These are phyloP conservation scores for Yamadazyma akitaensis DNA, from an alignment of 805 yeast species.

Conservation along the genomic window DNA sequence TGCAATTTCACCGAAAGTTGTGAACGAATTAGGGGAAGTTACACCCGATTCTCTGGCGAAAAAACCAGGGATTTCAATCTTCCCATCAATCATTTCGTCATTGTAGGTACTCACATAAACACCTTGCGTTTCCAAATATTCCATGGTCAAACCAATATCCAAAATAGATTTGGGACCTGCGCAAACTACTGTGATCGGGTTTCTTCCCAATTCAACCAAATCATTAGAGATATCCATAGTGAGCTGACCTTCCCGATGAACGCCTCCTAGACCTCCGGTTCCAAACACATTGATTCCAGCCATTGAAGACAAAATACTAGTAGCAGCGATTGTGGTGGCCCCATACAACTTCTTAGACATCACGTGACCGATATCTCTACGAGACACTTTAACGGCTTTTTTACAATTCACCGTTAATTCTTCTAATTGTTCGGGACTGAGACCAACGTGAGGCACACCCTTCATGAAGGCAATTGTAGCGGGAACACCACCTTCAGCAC, in stretches of 20 bases:
- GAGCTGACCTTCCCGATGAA: slow-evolving; percentile 70
- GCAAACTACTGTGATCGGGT: slow-evolving; percentile 87
- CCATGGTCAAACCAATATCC: slow-evolving; percentile 78
- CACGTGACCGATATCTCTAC: slow-evolving; percentile 74
- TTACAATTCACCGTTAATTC: slow-evolving; percentile 41
- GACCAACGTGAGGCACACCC: slow-evolving; percentile 73
- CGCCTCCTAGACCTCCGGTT: slow-evolving; percentile 94
- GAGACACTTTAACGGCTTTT: slow-evolving; percentile 60
- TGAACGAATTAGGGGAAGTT: slow-evolving; percentile 62
- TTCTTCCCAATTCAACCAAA: slow-evolving; percentile 75
- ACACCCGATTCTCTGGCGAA: slow-evolving; percentile 76
- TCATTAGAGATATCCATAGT: slow-evolving; percentile 87
- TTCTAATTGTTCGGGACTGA: slow-evolving; percentile 45
- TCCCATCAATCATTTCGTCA: slow-evolving; percentile 20
- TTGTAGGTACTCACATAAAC: slow-evolving; percentile 75
- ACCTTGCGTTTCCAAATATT: slow-evolving; percentile 86
- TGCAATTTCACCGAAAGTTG: slow-evolving; percentile 59
- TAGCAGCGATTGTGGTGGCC: slow-evolving; percentile 87
- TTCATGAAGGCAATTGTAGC: slow-evolving; percentile 79
- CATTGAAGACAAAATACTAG: slow-evolving; percentile 73
- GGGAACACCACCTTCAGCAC: slow-evolving; percentile 68
- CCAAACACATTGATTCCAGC: slow-evolving; percentile 86
- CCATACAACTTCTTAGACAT: slow-evolving; percentile 66
- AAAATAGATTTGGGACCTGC: slow-evolving; percentile 87
- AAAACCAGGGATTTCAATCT: slow-evolving; percentile 68